Evolutionary conservation across 768 basidiomycete genomes (phyloP).

Genomic region (Xanthoconium purpureum): DNA sequence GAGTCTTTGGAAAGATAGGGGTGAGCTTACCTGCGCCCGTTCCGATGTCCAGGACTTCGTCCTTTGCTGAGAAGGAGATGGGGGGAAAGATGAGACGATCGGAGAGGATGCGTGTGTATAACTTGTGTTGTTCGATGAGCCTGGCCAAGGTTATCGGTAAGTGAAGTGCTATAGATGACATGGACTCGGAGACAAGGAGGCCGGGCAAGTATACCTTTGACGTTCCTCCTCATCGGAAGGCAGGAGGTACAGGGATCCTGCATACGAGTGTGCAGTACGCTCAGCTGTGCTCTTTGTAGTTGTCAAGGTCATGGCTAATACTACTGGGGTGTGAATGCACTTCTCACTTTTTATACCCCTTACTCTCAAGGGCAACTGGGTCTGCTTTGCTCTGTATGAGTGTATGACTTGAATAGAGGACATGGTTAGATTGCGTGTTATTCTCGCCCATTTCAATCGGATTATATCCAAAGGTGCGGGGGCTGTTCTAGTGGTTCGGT

Average conservation of each 20-base stretch:
- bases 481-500: too few species aligned
- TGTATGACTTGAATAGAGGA: too few species aligned
- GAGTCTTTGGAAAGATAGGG: too few species aligned
- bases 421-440: too few species aligned
- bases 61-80: conserved; percentile 9
- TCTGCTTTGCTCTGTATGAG: too few species aligned
- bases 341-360: not conserved
- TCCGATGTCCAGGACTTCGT: conserved; percentile 24
- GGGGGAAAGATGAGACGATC: conserved; percentile 23
- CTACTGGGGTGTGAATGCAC: not conserved
- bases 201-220: conserved; percentile 10
- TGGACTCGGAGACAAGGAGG: too few species aligned
- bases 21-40: conserved; percentile 18
- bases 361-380: too few species aligned
- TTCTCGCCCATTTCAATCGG: too few species aligned
- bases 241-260: conserved; percentile 21
- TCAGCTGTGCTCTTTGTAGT: not conserved
- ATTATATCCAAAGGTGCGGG: too few species aligned
- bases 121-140: conserved; percentile 15
- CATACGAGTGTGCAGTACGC: conserved; percentile 19
- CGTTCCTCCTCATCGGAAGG: conserved; percentile 28
- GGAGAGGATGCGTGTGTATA: conserved; percentile 22
- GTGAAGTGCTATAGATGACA: not conserved
- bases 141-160: not conserved
- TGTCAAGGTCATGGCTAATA: too few species aligned